Evolutionary conservation across 257 asterid species (phyloP), one percentile per base, ranked within the genome.

Genomic region (Salvia hispanica): DNA sequence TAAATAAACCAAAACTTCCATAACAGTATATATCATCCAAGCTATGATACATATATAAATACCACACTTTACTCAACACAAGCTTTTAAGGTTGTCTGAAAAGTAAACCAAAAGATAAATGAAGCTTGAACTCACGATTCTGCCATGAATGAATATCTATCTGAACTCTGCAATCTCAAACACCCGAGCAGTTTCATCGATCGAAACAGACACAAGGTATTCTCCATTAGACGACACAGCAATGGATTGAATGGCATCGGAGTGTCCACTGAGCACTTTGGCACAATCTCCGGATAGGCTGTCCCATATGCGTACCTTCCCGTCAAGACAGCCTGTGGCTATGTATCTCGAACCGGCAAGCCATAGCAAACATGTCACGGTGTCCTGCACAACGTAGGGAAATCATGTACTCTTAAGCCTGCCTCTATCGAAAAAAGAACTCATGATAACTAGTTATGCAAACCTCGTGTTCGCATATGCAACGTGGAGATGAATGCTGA

Each of bases 381-480:
- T 96, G 9, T 80, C 94, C 96, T 85, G 82, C 74, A 50, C 55
- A 72, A 70, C 9, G 28, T 6, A 39, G 7, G 43, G 9, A 0
- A 25, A 25, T 1, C 31, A 25, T 25, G 2, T 2, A 25, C 31
- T 25, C 0, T 25, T 2, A 25, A 25, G 31, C 31, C 31, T 25
- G 31, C 31, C 31, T 25, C 31, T 25, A 25, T 25, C 31, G n/a
- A 40, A 15, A 37, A 50, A 55, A 21, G 13, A 50, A 9, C 42
- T 52, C 10, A 13, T 12, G 13, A 63, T 44, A 9, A 52, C 44
- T 50, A 15, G 61, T 63, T 21, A 16, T 46, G 43, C 78, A 9
- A 72, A 91, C 96, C 91, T 86, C 88, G 21, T 90, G 98, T 8
- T 86, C 91, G 34, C 97, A 92, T 40, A 84, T 83, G 86, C 93